These are phyloP conservation scores for Penicillium simplicissimum DNA, from an alignment of 495 filamentous ascomycete genomes.

Conservation along the genomic window DNA sequence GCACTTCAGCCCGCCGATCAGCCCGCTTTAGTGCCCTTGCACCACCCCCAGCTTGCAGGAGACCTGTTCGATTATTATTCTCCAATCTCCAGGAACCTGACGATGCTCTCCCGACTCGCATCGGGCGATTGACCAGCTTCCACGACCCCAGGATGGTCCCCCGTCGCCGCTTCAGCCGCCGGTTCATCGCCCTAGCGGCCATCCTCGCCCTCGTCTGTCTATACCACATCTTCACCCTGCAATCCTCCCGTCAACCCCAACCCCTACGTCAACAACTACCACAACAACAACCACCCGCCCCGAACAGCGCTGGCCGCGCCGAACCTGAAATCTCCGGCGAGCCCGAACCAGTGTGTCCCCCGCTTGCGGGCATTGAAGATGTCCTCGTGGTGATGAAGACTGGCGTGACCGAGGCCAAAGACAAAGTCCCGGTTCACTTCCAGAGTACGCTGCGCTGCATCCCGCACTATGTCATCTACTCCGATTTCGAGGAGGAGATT, in stretches of 20 bases:
- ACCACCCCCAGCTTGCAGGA: conserved; percentile 5
- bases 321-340: conserved; percentile 16
- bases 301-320: conserved; percentile 14
- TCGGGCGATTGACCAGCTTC: conserved; percentile 17
- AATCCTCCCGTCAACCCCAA: conserved; percentile 15
- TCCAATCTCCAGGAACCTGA: not conserved
- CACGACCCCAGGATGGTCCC: conserved; percentile 29
- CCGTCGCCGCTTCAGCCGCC: conserved; percentile 34
- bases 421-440: conserved; percentile 52
- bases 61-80: conserved; percentile 7
- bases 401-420: conserved; percentile 45
- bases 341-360: conserved; percentile 33
- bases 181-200: conserved; percentile 30
- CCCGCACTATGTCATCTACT: conserved; percentile 57
- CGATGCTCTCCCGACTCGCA: conserved; percentile 17
- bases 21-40: conserved; percentile 6
- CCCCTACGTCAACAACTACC: not conserved
- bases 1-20: conserved; percentile 13
- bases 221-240: conserved; percentile 35
- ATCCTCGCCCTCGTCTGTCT: conserved; percentile 33
- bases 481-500: conserved; percentile 53
- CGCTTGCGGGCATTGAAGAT: conserved; percentile 45
- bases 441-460: conserved; percentile 53
- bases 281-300: not conserved
- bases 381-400: conserved; percentile 50